phyloP scores from a whole-genome alignment of 108 stramenopile species.

The Fragilaria radians region DNA sequence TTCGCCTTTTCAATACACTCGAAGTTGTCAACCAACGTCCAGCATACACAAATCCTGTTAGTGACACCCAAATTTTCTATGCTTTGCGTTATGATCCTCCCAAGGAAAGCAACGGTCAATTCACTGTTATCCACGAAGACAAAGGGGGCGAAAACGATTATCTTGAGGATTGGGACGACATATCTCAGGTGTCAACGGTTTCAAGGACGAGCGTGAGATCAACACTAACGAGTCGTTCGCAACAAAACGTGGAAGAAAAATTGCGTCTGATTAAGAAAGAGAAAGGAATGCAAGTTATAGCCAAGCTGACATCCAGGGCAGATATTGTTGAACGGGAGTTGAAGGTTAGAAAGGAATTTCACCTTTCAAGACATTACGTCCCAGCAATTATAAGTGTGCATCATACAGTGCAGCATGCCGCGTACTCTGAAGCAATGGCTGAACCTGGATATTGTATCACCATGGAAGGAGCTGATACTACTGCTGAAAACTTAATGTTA shows the following conservation, averaged over 20 bases:
- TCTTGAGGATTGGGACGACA: slow-evolving; percentile 84
- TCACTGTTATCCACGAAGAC: slow-evolving; percentile 68
- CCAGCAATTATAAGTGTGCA: slow-evolving; percentile 89
- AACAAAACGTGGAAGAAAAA: slow-evolving; percentile 71
- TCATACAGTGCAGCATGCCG: slow-evolving; percentile 87
- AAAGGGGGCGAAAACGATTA: slow-evolving; percentile 53
- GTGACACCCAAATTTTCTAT: slow-evolving; percentile 87
- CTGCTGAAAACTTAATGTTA: slow-evolving; percentile 84
- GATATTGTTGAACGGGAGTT: slow-evolving; percentile 85
- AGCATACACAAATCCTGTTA: slow-evolving; percentile 78
- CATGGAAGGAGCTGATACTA: slow-evolving; percentile 88
- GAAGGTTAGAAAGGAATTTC: slow-evolving; percentile 77
- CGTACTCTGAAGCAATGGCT: slow-evolving; percentile 85
- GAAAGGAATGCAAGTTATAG: slow-evolving; percentile 86
- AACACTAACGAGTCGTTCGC: slow-evolving; percentile 53
- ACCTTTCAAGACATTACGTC: slow-evolving; percentile 83
- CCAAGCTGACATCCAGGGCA: slow-evolving; percentile 74
- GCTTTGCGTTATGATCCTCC: slow-evolving; percentile 86
- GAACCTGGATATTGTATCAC: slow-evolving; percentile 89
- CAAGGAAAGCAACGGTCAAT: slow-evolving; percentile 47
- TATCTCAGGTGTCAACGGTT: slow-evolving; percentile 61
- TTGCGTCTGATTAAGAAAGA: slow-evolving; percentile 68
- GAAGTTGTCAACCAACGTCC: slow-evolving; percentile 88
- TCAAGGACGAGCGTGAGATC: slow-evolving; percentile 66
- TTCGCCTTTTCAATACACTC: slow-evolving; percentile 87